A percentile compares a stretch with the other conserved stretches of the same genome.
Conservation (phyloP, 768 basidiomycete genomes). For the Terana coerulea region DNA sequence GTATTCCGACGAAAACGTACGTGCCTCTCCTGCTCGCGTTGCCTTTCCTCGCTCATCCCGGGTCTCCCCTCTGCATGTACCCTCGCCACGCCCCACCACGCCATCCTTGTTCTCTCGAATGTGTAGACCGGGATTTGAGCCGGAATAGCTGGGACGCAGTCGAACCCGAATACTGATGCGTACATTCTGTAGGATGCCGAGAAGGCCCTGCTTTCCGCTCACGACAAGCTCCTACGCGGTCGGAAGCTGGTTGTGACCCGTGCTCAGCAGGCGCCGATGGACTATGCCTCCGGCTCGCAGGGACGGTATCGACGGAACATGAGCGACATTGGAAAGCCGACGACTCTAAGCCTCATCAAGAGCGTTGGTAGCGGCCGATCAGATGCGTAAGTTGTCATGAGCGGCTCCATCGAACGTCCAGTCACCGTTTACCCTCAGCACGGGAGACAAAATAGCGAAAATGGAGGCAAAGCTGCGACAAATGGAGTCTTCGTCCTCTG, state of each 20-base stretch:
- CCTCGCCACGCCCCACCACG: neutral
- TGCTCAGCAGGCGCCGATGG: conserved; percentile 76
- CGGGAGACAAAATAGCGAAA: conserved; percentile 85
- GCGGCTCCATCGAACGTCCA: neutral
- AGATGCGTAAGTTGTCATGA: conserved; percentile 34
- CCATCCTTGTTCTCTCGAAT: neutral
- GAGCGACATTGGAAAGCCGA: conserved; percentile 66
- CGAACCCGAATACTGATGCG: conserved; percentile 1
- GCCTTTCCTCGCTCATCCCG: conserved; percentile 3
- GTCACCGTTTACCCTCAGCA: conserved; percentile 41
- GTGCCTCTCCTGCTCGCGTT: neutral
- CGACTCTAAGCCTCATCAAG: conserved; percentile 86
- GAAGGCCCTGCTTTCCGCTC: conserved; percentile 66
- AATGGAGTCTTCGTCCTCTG: conserved; percentile 15
- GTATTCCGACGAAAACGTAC: conserved; percentile 43
- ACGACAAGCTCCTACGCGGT: conserved; percentile 82
- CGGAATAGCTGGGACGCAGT: neutral
- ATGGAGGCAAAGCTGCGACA: conserved; percentile 91
- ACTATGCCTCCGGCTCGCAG: conserved; percentile 24
- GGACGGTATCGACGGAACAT: conserved; percentile 36
- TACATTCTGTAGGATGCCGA: conserved; percentile 66
- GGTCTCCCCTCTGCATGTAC: neutral
- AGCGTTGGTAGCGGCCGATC: conserved; percentile 48
- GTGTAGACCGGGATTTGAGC: conserved; percentile 6
- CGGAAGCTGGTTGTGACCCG: conserved; percentile 88